Evolutionary conservation across 2,329 filamentous ascomycete genomes (phyloP), one percentile per base, ranked within the genome.

Genomic region (Aspergillus eucalypticola): DNA sequence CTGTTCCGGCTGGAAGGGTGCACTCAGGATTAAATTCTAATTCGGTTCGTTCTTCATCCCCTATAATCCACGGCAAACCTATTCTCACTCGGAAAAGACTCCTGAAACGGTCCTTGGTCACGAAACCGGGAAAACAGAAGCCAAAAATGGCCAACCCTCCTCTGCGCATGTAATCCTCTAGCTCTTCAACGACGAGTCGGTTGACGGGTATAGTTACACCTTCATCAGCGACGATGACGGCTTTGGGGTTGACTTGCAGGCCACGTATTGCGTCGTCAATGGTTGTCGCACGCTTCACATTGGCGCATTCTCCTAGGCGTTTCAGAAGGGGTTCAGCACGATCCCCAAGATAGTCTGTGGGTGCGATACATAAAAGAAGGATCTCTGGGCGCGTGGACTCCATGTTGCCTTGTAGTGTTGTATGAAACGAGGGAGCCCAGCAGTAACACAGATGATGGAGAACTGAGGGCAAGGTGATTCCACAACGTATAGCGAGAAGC

Each of bases 221-320:
- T 51, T 59, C 46, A 25, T 64, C 62, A 32, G 60, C 48, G 32
- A 64, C 49, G 15, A 64, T 54, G 29, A 64, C 56, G 13, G 52
- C 60, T 32, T 38, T 56, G 44, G 39, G 38, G 13, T 27, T 59
- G 21, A 2, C 48, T 19, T 21, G 17, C 10, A 44, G 19, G 10
- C 10, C 17, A 19, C 41, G 41, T 1, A 44, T 3, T 23, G 10
- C 41, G 2, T 8, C 19, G 10, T 21, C 41, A 6, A 13, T 21
- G 19, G 41, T 44, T 13, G 19, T 44, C 19, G 41, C 41, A 10
- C 41, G 19, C 8, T 44, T 21, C 41, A 23, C 3, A 4, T 21
- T 10, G 13, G 17, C 41, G 10, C 5, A 3, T 44, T 44, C 41
- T 10, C 10, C 2, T 13, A 44, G 8, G 8, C 41, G 19, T 5